Evolutionary conservation across 1,284 basidiomycete species (phyloP).

Genomic region (Pisolithus thermaeus): DNA sequence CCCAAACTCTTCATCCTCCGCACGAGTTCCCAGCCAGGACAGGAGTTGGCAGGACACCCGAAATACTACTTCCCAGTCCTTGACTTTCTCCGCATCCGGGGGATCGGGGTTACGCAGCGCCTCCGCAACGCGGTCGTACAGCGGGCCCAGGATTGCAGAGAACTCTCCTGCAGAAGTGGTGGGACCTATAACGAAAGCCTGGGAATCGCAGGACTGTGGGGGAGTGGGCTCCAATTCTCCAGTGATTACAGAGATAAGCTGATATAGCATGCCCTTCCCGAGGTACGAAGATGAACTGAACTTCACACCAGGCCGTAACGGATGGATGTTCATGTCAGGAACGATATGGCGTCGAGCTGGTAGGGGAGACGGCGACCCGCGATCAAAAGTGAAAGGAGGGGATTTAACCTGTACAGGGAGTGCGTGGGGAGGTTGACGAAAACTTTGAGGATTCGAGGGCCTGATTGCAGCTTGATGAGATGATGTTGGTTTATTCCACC

Average conservation of each 20-base stretch:
- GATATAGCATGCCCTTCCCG: slow-evolving; percentile 50
- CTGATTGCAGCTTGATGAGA: slow-evolving; percentile 10
- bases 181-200: slow-evolving; percentile 37
- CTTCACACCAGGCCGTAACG: slow-evolving; percentile 44
- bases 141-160: slow-evolving; percentile 32
- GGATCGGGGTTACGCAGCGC: slow-evolving; percentile 28
- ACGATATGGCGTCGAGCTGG: slow-evolving; percentile 23
- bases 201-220: slow-evolving; percentile 27
- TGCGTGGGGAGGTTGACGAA: slow-evolving; percentile 15
- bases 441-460: slow-evolving; percentile 3
- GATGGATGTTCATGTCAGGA: slow-evolving; percentile 44
- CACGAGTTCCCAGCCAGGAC: slow-evolving; percentile 36
- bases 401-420: slow-evolving; percentile 9
- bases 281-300: slow-evolving; percentile 48
- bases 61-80: slow-evolving; percentile 36
- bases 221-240: slow-evolving; percentile 18
- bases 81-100: slow-evolving; percentile 17
- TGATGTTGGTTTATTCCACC: slow-evolving; percentile 24
- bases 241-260: slow-evolving; percentile 39
- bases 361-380: slow-evolving; percentile 3
- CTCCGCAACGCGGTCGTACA: slow-evolving; percentile 40
- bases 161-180: slow-evolving; percentile 35
- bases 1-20: slow-evolving; percentile 29
- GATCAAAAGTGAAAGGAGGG: slow-evolving; percentile 13
- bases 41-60: slow-evolving; percentile 36